Percentiles rank a stretch among this genome's conserved stretches.
phyloP scores from a whole-genome alignment of 2,329 filamentous ascomycete species.

The Diplodia seriata region DNA sequence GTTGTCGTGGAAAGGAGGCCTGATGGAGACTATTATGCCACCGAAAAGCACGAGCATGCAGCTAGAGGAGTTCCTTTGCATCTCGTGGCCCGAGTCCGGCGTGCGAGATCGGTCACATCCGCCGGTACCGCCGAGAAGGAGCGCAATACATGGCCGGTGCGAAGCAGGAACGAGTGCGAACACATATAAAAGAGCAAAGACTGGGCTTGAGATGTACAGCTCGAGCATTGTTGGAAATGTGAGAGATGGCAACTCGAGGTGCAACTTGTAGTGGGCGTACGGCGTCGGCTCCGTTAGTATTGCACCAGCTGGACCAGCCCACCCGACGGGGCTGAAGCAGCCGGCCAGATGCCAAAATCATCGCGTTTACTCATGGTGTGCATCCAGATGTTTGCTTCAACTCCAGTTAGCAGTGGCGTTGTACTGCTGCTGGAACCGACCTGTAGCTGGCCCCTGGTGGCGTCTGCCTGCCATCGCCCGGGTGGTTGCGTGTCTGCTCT shows the following conservation, averaged over 20 bases:
- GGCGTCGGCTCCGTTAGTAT: too few relatives aligned
- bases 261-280: neutral
- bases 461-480: neutral
- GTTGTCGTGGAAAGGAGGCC: neutral
- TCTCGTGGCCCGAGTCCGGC: neutral
- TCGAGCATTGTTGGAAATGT: neutral
- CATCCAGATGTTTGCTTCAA: too few relatives aligned
- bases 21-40: conserved; percentile 3
- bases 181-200: neutral
- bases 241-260: neutral
- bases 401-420: too few relatives aligned
- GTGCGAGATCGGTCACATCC: neutral
- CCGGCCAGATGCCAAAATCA: too few relatives aligned
- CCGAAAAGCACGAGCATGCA: conserved; percentile 2
- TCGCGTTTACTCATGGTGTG: too few relatives aligned
- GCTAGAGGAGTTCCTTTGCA: neutral
- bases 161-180: neutral
- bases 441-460: too few relatives aligned
- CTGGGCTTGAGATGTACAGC: neutral
- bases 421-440: too few relatives aligned
- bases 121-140: conserved; percentile 2
- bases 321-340: too few relatives aligned
- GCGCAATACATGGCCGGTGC: neutral
- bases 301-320: too few relatives aligned
- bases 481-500: neutral